phyloP scores from a whole-genome alignment of 768 basidiomycete genomes.

The Dendrothele bispora region DNA sequence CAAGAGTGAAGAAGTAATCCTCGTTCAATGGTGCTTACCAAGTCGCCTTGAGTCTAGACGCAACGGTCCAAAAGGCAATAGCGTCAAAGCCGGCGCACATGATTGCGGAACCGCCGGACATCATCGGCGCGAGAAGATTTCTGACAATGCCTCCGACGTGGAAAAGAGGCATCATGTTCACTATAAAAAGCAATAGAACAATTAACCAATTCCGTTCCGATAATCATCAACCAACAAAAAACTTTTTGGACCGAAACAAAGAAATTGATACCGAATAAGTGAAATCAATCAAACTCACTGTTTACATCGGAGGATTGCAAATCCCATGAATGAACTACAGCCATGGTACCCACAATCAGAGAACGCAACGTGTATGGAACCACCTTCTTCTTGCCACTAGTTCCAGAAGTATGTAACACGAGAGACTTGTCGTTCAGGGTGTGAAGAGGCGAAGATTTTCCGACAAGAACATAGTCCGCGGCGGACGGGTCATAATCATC shows the following conservation, averaged over 20 bases:
- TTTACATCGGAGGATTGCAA: constrained; percentile 40
- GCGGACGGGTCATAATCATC: too few relatives aligned
- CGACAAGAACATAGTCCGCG: too few relatives aligned
- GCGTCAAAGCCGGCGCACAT: constrained; percentile 56
- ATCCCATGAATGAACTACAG: constrained; percentile 42
- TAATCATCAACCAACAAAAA: background rate
- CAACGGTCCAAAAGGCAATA: constrained; percentile 46
- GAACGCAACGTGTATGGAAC: constrained; percentile 44
- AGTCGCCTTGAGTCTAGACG: constrained; percentile 36
- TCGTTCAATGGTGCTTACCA: constrained; percentile 39
- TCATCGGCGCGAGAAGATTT: constrained; percentile 53
- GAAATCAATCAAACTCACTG: constrained; percentile 27
- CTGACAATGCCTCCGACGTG: constrained; percentile 61
- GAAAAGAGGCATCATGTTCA: constrained; percentile 56
- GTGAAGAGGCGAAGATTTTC: constrained; percentile 30
- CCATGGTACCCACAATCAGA: constrained; percentile 42
- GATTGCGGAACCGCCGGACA: constrained; percentile 52
- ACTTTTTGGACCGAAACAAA: too few relatives aligned
- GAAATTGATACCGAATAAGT: background rate
- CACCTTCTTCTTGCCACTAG: constrained; percentile 54
- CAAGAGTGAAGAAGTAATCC: background rate
- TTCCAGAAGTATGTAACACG: constrained; percentile 58
- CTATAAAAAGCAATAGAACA: constrained; percentile 16
- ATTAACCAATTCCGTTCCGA: background rate
- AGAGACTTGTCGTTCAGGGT: constrained; percentile 45